phyloP scores from a whole-genome alignment of 2,329 filamentous ascomycete species.

The Trichoderma guizhouense region DNA sequence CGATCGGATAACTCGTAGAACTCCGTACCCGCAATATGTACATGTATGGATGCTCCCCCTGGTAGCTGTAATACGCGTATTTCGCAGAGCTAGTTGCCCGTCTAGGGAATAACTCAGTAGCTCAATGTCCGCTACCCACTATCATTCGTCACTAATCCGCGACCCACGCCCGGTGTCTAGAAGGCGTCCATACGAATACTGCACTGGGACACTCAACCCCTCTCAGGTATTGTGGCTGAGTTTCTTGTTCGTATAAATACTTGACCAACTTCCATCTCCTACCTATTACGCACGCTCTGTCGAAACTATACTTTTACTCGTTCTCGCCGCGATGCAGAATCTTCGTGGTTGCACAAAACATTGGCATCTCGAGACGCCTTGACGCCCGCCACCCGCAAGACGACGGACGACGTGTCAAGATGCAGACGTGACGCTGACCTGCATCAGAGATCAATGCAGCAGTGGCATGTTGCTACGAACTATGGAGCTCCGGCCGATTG shows the following conservation, averaged over 20 bases:
- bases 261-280: not conserved
- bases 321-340: not conserved
- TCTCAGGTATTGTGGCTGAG: not conserved
- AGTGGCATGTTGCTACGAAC: not conserved
- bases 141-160: not conserved
- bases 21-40: not conserved
- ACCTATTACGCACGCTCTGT: not conserved
- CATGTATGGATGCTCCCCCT: not conserved
- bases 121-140: not conserved
- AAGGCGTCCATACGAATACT: not conserved
- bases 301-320: not conserved
- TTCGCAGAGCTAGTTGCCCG: not conserved
- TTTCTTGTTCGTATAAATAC: not conserved
- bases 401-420: not conserved
- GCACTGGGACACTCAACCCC: not conserved
- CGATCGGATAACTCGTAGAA: not conserved
- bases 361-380: not conserved
- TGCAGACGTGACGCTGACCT: not conserved
- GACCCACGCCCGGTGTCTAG: not conserved
- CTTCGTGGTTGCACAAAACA: not conserved
- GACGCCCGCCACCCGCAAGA: not conserved
- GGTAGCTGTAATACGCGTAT: not conserved
- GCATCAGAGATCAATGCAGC: not conserved
- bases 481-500: not conserved
- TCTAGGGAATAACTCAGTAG: constrained; percentile 1